Conservation (phyloP, 2,329 filamentous ascomycete species). For the Aspergillus ruber region DNA sequence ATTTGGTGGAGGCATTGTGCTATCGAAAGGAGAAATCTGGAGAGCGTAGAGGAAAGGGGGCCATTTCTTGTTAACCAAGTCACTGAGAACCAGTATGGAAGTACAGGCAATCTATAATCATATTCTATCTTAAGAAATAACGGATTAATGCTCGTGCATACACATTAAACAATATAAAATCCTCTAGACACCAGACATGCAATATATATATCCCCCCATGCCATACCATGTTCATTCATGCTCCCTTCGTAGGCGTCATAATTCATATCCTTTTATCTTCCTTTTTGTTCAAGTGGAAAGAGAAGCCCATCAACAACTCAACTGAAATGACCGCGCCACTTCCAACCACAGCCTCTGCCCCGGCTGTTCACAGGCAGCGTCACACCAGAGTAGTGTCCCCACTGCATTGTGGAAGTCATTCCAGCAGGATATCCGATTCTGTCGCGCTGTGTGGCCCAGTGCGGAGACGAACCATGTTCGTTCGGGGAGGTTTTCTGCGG, state of each 20-base stretch:
- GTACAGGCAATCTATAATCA: not conserved
- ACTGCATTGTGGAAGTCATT: slow-evolving; percentile 18
- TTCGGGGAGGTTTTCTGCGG: slow-evolving; percentile 23
- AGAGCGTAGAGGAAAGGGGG: not conserved
- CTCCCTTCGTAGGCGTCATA: slow-evolving; percentile 2
- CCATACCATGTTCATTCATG: not conserved
- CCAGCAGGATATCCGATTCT: slow-evolving; percentile 20
- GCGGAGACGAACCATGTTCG: slow-evolving; percentile 28
- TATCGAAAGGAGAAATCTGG: not conserved
- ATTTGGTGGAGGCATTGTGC: slow-evolving; percentile 43
- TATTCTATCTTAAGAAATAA: too few species aligned
- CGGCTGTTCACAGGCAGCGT: slow-evolving; percentile 27
- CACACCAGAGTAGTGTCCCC: slow-evolving; percentile 29
- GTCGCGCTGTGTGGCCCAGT: slow-evolving; percentile 15
- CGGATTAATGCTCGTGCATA: too few species aligned
- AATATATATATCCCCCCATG: not conserved
- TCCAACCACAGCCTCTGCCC: slow-evolving; percentile 25
- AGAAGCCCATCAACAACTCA: not conserved
- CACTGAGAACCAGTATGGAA: not conserved
- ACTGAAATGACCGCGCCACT: slow-evolving; percentile 3
- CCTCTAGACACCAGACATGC: too few species aligned
- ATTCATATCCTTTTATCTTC: slow-evolving; percentile 3
- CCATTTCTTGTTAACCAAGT: not conserved
- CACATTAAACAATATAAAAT: too few species aligned
- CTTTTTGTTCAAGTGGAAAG: not conserved